phyloP scores from a whole-genome alignment of 73 alveolate genomes.

The Paramecium sexaurelia region DNA sequence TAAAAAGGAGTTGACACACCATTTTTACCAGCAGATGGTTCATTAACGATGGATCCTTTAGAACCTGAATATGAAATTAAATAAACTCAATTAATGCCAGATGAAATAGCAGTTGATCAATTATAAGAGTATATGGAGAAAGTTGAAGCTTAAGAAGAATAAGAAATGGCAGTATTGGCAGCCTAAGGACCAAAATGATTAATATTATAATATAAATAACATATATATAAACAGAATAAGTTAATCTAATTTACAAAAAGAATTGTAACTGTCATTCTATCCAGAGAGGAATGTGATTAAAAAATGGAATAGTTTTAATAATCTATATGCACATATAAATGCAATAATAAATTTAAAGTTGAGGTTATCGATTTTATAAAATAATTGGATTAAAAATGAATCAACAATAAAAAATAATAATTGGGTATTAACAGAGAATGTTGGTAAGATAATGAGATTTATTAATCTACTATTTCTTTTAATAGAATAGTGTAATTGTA shows the following conservation, averaged over 20 bases:
- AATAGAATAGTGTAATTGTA: neutral
- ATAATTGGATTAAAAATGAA: neutral
- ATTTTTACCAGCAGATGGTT: conserved; percentile 16
- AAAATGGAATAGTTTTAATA: neutral
- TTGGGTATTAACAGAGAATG: conserved; percentile 16
- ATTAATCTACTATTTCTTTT: neutral
- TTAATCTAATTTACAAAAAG: neutral
- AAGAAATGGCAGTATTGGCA: neutral
- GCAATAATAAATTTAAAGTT: neutral
- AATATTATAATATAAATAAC: neutral
- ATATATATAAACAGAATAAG: neutral
- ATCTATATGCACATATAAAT: neutral
- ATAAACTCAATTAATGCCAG: neutral
- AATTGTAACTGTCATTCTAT: too few relatives aligned
- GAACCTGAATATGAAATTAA: neutral
- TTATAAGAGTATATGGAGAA: neutral
- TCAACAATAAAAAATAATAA: too few relatives aligned
- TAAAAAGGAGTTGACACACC: neutral
- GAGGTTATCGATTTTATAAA: neutral
- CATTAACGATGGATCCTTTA: neutral
- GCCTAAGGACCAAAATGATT: conserved; percentile 17
- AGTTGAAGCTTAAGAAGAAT: conserved; percentile 5
- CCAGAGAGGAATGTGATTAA: neutral
- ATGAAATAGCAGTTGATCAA: neutral
- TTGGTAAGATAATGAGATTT: neutral